phyloP scores from a whole-genome alignment of 2,329 filamentous ascomycete species.

The Diaporthe vaccinii region DNA sequence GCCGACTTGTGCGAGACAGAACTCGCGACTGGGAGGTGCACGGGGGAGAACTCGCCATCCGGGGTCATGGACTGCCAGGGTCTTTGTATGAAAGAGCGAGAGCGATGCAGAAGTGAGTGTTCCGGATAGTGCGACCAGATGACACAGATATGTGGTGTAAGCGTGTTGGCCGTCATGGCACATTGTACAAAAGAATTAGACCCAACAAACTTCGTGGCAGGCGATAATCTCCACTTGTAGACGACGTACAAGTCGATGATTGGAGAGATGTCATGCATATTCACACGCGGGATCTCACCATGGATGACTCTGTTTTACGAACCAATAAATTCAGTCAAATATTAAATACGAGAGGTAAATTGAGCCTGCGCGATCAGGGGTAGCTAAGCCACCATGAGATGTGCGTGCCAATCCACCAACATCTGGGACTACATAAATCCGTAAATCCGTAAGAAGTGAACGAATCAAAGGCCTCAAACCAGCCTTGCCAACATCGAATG shows the following conservation, averaged over 20 bases:
- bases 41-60: not conserved
- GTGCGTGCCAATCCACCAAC: not conserved
- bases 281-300: not conserved
- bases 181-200: no score
- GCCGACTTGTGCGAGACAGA: slow-evolving; percentile 7
- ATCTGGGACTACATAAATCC: not conserved
- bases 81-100: not conserved
- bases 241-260: not conserved
- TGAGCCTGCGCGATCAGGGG: not conserved
- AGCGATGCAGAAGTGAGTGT: not conserved
- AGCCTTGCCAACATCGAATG: not conserved
- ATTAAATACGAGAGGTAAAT: not conserved
- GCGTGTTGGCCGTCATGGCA: not conserved
- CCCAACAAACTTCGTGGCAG: not conserved
- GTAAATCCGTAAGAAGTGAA: not conserved
- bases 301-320: not conserved
- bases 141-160: not conserved
- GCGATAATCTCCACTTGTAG: not conserved
- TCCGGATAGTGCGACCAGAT: not conserved
- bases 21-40: not conserved
- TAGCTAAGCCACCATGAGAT: not conserved
- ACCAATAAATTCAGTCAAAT: not conserved
- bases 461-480: not conserved
- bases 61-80: not conserved
- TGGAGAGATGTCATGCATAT: not conserved